Percentiles rank a stretch among this genome's conserved stretches.
Conservation (phyloP, 148 eudicot species). For the Silene uniflora region DNA sequence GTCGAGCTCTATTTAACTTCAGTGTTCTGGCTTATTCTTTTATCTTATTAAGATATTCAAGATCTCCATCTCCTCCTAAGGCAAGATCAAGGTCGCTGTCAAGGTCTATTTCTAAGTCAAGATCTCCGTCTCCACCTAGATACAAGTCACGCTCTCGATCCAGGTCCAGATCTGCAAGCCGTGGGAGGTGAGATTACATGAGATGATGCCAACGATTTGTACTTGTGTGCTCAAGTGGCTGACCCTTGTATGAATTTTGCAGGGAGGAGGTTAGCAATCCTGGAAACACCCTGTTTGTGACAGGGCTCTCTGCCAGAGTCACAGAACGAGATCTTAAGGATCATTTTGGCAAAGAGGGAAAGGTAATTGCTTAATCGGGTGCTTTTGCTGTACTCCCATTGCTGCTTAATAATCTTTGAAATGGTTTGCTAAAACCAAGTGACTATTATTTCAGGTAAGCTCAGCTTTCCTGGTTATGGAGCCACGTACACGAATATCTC, state of each 20-base stretch:
- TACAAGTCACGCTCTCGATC: constrained; percentile 45
- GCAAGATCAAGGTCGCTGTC: constrained; percentile 25
- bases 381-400: not conserved
- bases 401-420: not conserved
- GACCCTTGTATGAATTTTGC: constrained; percentile 14
- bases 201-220: constrained; percentile 39
- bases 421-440: not conserved
- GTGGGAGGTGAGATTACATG: constrained; percentile 59
- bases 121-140: constrained; percentile 56
- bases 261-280: constrained; percentile 65
- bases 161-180: constrained; percentile 48
- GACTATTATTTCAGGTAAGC: constrained; percentile 41
- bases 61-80: constrained; percentile 65
- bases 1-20: not conserved
- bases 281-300: constrained; percentile 86
- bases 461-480: constrained; percentile 81
- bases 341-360: constrained; percentile 80
- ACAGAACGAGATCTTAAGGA: constrained; percentile 90
- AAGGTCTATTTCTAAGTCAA: constrained; percentile 47
- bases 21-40: not conserved
- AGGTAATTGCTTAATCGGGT: constrained; percentile 38
- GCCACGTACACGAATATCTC: constrained; percentile 84
- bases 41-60: constrained; percentile 36
- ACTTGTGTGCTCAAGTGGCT: not conserved
- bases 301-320: constrained; percentile 93